A percentile compares a stretch with the other conserved stretches of the same genome.
Conservation (phyloP, 2,329 filamentous ascomycete species). For the Aureobasidium sp. region DNA sequence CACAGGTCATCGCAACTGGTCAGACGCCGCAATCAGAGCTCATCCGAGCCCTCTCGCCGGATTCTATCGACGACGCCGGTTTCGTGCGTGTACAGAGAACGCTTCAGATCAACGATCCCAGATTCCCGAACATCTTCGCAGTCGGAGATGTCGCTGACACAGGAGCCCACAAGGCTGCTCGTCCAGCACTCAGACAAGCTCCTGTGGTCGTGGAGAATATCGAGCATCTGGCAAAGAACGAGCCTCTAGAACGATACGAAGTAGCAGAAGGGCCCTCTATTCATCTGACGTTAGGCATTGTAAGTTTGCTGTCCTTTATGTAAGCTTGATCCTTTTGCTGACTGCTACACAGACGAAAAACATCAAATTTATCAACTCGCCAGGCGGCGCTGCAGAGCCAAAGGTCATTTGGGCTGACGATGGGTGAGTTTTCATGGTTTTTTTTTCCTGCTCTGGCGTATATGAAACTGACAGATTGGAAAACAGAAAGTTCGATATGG, state of each 20-base stretch:
- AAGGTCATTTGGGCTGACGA: constrained; percentile 11
- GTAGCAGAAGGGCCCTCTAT: constrained; percentile 1
- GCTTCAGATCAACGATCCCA: constrained; percentile 46
- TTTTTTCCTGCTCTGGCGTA: not conserved
- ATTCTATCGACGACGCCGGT: constrained; percentile 15
- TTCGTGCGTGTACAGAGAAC: constrained; percentile 43
- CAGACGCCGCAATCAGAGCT: constrained; percentile 50
- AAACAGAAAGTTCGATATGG: constrained; percentile 13
- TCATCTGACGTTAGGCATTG: constrained; percentile 12
- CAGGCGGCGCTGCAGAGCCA: constrained; percentile 11
- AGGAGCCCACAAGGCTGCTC: constrained; percentile 45
- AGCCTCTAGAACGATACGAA: constrained; percentile 8
- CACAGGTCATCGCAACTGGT: constrained; percentile 51
- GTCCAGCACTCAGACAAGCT: constrained; percentile 48
- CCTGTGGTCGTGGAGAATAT: constrained; percentile 49
- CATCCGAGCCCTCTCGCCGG: constrained; percentile 37
- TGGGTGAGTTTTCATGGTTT: constrained; percentile 1
- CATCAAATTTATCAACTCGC: constrained; percentile 13
- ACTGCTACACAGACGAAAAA: constrained; percentile 10
- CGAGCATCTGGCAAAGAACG: constrained; percentile 34
- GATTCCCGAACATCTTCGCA: constrained; percentile 48
- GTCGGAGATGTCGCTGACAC: constrained; percentile 56
- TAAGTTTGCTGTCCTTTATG: not conserved
- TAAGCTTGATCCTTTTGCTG: not conserved
- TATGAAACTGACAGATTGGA: not conserved